phyloP scores from a whole-genome alignment of 2,329 filamentous ascomycete species.

The Emergomyces pasteurianus region DNA sequence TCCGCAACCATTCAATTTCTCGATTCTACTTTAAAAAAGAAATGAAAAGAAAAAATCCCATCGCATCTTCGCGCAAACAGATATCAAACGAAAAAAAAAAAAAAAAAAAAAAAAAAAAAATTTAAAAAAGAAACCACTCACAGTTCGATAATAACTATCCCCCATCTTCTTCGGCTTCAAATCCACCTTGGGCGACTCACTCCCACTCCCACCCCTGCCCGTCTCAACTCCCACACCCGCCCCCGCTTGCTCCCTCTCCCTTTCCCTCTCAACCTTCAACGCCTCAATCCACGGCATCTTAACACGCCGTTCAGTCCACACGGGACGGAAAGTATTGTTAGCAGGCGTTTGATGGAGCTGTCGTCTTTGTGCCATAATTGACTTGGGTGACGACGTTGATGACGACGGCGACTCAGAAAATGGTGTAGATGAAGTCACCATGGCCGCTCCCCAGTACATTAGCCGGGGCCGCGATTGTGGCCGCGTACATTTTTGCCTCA shows the following conservation, averaged over 20 bases:
- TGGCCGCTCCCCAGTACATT: not conserved
- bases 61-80: not conserved
- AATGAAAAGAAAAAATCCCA: slow-evolving; percentile 1
- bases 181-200: slow-evolving; percentile 37
- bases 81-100: not conserved
- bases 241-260: slow-evolving; percentile 27
- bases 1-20: not conserved
- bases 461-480: not conserved
- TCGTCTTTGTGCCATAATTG: not conserved
- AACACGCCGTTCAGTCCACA: slow-evolving; percentile 45
- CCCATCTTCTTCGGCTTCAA: slow-evolving; percentile 56
- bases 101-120: not conserved
- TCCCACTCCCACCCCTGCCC: slow-evolving; percentile 14
- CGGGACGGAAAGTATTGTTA: slow-evolving; percentile 19
- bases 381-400: not conserved
- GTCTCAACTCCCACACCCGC: slow-evolving; percentile 19
- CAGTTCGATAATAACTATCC: slow-evolving; percentile 57
- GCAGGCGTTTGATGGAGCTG: slow-evolving; percentile 20
- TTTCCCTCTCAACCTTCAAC: slow-evolving; percentile 41
- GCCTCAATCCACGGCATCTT: slow-evolving; percentile 60
- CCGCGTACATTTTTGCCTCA: not conserved
- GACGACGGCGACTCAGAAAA: not conserved
- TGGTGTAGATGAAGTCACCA: not conserved
- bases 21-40: slow-evolving; percentile 6
- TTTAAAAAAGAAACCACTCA: slow-evolving; percentile 26